Percentiles rank a stretch among this genome's conserved stretches.
Conservation (phyloP, 805 yeast genomes). For the Starmerella kuoi region DNA sequence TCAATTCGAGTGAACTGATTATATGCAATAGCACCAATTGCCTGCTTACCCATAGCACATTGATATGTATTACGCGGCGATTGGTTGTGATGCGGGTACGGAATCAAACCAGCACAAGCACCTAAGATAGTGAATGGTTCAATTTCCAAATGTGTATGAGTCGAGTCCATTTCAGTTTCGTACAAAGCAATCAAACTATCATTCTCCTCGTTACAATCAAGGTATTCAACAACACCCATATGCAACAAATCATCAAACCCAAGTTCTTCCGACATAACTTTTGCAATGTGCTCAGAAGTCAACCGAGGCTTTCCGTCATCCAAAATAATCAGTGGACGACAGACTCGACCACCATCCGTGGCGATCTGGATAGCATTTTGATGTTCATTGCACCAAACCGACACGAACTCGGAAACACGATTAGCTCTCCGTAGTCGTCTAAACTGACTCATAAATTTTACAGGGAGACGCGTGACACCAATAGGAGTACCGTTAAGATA, state of each 20-base stretch:
- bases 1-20: constrained; percentile 94
- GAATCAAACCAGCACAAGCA: constrained; percentile 86
- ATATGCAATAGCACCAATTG: constrained; percentile 98
- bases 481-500: constrained; percentile 87
- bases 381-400: constrained; percentile 79
- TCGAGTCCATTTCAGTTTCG: constrained; percentile 44
- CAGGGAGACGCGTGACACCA: constrained; percentile 80
- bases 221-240: constrained; percentile 81
- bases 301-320: constrained; percentile 56
- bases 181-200: constrained; percentile 86
- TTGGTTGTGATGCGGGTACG: constrained; percentile 86
- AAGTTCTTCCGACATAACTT: constrained; percentile 56
- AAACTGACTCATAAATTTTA: constrained; percentile 66
- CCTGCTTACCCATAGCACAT: constrained; percentile 97
- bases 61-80: constrained; percentile 87
- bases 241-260: constrained; percentile 82
- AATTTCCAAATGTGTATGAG: constrained; percentile 79
- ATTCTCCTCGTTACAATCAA: constrained; percentile 95
- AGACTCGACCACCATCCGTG: constrained; percentile 96
- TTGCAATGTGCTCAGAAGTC: constrained; percentile 51
- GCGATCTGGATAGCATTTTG: constrained; percentile 94
- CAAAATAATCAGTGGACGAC: constrained; percentile 89
- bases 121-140: constrained; percentile 90
- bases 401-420: constrained; percentile 75
- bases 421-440: constrained; percentile 74